These are phyloP conservation scores for Linnemannia schmuckeri DNA, from an alignment of 192 early-diverging fungal species.

Conservation along the genomic window DNA sequence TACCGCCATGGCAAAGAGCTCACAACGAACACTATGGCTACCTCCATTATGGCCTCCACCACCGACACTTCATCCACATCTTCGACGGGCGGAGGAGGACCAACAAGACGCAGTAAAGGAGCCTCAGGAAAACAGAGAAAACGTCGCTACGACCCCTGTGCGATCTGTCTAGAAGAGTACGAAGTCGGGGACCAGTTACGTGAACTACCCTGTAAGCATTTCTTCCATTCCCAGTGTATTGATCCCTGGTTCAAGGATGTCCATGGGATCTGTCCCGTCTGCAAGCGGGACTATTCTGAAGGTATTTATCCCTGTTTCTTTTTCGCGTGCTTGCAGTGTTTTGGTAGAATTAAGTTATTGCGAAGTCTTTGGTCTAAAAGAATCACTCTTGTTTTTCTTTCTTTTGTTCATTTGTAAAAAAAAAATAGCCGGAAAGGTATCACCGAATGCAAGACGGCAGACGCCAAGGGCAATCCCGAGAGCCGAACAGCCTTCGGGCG, in stretches of 20 bases:
- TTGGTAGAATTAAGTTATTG: background rate
- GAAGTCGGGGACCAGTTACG: conserved; percentile 63
- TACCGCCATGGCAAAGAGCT: background rate
- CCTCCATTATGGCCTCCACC: background rate
- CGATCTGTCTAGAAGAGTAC: conserved; percentile 71
- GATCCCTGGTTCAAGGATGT: conserved; percentile 67
- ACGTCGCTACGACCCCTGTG: conserved; percentile 56
- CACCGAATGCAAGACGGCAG: background rate
- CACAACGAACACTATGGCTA: background rate
- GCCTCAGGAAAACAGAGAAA: conserved; percentile 12
- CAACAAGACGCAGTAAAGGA: background rate
- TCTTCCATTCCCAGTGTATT: conserved; percentile 69
- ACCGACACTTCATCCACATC: background rate
- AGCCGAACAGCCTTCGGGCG: conserved; percentile 13
- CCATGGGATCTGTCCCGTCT: conserved; percentile 65
- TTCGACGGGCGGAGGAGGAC: background rate
- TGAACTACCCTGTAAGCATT: conserved; percentile 66
- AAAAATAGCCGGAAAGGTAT: conserved; percentile 12
- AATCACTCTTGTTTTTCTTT: too few relatives aligned
- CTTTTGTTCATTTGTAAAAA: background rate
- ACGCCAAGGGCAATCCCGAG: background rate
- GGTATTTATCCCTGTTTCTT: conserved; percentile 5
- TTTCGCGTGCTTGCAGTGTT: background rate
- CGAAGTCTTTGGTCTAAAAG: too few relatives aligned
- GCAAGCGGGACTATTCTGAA: conserved; percentile 55